These are phyloP conservation scores for Plantago elongata DNA, from an alignment of 257 asterid genomes.

Conservation along the genomic window DNA sequence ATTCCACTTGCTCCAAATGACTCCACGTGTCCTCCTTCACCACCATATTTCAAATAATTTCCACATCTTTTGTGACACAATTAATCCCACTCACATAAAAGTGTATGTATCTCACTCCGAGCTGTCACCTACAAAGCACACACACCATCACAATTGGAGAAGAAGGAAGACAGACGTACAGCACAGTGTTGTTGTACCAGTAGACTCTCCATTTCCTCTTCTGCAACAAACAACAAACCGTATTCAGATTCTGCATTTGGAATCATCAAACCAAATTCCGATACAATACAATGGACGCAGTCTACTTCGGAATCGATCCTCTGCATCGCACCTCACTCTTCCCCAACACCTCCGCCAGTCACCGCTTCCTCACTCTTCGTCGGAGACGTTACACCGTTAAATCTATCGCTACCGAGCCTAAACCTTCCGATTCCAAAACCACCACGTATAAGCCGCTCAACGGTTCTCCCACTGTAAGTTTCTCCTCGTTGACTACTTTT, in stretches of 20 bases:
- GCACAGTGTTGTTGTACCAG: no score
- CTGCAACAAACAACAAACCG: neutral
- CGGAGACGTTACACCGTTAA: constrained; percentile 43
- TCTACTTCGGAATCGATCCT: constrained; percentile 64
- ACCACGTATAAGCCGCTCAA: constrained; percentile 48
- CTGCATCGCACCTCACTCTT: constrained; percentile 32
- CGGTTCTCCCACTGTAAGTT: constrained; percentile 63
- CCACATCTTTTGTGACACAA: no score
- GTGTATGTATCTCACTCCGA: constrained; percentile 1
- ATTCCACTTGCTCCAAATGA: constrained; percentile 27
- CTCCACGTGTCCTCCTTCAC: constrained; percentile 47
- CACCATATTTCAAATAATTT: constrained; percentile 5
- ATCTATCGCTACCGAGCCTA: constrained; percentile 84
- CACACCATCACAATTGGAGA: neutral
- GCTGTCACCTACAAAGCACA: constrained; percentile 15
- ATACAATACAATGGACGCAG: constrained; percentile 68
- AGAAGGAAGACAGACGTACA: no score
- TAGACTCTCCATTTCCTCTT: neutral
- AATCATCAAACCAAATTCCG: constrained; percentile 25
- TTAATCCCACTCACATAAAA: neutral
- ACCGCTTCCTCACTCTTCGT: constrained; percentile 24
- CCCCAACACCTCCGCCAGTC: constrained; percentile 16
- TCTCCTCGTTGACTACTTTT: constrained; percentile 1
- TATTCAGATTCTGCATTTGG: neutral
- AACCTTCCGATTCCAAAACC: constrained; percentile 43